A percentile compares a stretch with the other conserved stretches of the same genome.
These are phyloP conservation scores for Berkeleyomyces basicola DNA, from an alignment of 2,329 filamentous ascomycete species.

Conservation along the genomic window DNA sequence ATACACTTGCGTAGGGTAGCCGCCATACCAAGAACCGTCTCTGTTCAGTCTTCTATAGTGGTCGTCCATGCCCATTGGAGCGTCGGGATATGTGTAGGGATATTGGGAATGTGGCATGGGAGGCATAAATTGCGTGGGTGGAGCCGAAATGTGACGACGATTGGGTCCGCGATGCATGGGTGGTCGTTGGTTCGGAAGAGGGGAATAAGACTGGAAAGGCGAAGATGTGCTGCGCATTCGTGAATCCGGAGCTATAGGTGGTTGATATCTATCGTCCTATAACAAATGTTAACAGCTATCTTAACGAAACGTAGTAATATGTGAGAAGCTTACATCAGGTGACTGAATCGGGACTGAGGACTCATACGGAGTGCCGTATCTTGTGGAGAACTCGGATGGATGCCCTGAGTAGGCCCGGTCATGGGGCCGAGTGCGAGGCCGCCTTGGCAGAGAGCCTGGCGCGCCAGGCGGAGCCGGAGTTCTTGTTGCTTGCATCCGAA, in stretches of 20 bases:
- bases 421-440: not conserved
- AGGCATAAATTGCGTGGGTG: not conserved
- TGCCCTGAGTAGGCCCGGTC: not conserved
- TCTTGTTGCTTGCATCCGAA: not conserved
- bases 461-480: not conserved
- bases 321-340: not conserved
- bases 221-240: not conserved
- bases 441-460: not conserved
- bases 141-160: constrained; percentile 6
- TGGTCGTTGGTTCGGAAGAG: not conserved
- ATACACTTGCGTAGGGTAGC: not conserved
- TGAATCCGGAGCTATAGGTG: not conserved
- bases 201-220: not conserved
- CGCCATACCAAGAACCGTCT: constrained; percentile 2
- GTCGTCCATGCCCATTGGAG: not conserved
- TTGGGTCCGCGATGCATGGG: not conserved
- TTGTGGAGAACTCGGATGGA: not conserved
- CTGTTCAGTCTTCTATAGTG: not conserved
- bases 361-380: not conserved
- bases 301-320: not conserved
- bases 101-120: constrained; percentile 1
- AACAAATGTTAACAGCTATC: not conserved
- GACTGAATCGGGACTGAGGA: not conserved
- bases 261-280: not conserved
- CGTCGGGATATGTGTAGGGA: not conserved